Evolutionary conservation across 306 rosid genomes (phyloP), one percentile per base, ranked within the genome.

Genomic region (Glycine tomentella): DNA sequence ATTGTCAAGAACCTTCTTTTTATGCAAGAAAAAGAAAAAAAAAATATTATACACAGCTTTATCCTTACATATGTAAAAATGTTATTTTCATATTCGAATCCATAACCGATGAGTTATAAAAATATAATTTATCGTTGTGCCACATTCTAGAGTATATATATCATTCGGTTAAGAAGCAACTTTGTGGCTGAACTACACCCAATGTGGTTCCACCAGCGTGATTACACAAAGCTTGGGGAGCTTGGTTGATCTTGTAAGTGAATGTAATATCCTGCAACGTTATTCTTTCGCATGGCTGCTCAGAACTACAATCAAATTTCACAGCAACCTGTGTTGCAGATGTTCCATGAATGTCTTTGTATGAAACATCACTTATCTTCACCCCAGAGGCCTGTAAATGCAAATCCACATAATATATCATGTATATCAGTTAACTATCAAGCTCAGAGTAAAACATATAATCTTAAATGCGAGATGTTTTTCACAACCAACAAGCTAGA

Each of bases 291-390:
- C 94, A 88, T 7, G 94, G 90, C 3, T 88, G 61, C 80, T 17
- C 11, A 0, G 89, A 66, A 75, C 92, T 87, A 51, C 94, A 90
- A 3, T 88, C 92, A 73, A 88, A 83, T 76, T 69, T 90, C 80
- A 90, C 84, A 12, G 94, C 92, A 40, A 90, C 84, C 6, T n/a
- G 20, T 59, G 92, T 75, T 15, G 90, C 87, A 0, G 92, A 90
- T 51, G 89, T 88, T 73, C 94, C 94, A 15, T 50, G 58, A 9
- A 90, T 88, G 69, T 74, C 87, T n/a, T 79, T 72, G 77, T 88
- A 90, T 46, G 82, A 50, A 8, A 90, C 80, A 70, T 87, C 86
- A 38, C 81, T 80, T 3, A 90, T 71, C 81, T 70, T 79, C 1
- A 88, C 40, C 7, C 94, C 94, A 0, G 92, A 90, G 6, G 72